Conservation (phyloP, 75 land plant genomes). For the Chamaecyparis obtusa region DNA sequence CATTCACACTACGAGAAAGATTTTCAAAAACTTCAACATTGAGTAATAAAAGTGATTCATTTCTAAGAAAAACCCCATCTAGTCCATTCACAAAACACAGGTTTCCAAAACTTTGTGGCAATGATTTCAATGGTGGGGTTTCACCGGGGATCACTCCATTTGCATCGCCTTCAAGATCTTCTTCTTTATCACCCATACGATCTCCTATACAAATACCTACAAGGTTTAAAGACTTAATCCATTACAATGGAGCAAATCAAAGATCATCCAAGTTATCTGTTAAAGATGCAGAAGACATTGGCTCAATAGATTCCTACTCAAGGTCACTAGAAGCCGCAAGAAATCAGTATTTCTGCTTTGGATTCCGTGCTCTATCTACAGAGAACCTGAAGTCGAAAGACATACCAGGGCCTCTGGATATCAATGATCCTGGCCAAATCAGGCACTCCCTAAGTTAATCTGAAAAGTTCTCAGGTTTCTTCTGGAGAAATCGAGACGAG, state of each 20-base stretch:
- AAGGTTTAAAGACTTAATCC: conserved; percentile 21
- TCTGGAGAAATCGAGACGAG: neutral
- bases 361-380: conserved; percentile 43
- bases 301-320: conserved; percentile 9
- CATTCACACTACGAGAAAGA: conserved; percentile 39
- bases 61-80: conserved; percentile 31
- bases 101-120: conserved; percentile 22
- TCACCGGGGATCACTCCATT: conserved; percentile 36
- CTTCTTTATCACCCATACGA: conserved; percentile 10
- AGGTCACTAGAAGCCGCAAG: conserved; percentile 29
- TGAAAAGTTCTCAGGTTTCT: neutral
- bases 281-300: conserved; percentile 8
- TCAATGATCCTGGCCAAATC: neutral
- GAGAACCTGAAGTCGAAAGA: conserved; percentile 17
- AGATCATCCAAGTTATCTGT: conserved; percentile 9
- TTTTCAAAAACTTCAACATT: conserved; percentile 34
- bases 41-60: conserved; percentile 36
- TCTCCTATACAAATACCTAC: neutral
- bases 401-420: neutral
- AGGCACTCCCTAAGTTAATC: neutral
- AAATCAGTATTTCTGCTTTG: conserved; percentile 66
- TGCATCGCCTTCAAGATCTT: conserved; percentile 35
- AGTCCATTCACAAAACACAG: conserved; percentile 54
- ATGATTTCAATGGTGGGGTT: conserved; percentile 31
- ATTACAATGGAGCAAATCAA: conserved; percentile 13